Percentiles rank a stretch among this genome's conserved stretches.
phyloP scores from a whole-genome alignment of 2,329 filamentous ascomycete genomes.

The Dothideomycetes sp. region DNA sequence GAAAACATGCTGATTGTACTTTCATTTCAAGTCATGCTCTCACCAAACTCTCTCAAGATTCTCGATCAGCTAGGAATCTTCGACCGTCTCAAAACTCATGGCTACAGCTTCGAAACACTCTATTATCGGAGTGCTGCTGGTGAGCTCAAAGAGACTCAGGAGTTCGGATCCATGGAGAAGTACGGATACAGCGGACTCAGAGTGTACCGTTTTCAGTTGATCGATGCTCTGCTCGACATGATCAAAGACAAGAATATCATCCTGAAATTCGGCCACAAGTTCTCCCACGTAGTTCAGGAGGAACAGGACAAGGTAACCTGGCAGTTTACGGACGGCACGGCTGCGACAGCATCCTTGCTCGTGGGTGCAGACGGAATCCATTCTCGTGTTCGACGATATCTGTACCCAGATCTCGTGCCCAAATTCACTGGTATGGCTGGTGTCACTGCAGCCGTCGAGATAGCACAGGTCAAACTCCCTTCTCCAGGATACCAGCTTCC shows the following conservation, averaged over 20 bases:
- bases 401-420: conserved; percentile 18
- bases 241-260: conserved; percentile 33
- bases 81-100: conserved; percentile 34
- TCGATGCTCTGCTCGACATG: conserved; percentile 39
- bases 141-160: conserved; percentile 18
- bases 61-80: conserved; percentile 45
- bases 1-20: too few species aligned
- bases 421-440: conserved; percentile 20
- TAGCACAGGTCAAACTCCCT: conserved; percentile 18
- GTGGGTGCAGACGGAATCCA: conserved; percentile 21
- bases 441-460: conserved; percentile 18
- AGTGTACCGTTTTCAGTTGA: conserved; percentile 45
- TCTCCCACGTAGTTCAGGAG: conserved; percentile 30
- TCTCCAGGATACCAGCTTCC: conserved; percentile 22
- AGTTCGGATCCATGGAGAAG: conserved; percentile 25
- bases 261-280: conserved; percentile 42
- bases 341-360: conserved; percentile 16
- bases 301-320: conserved; percentile 25
- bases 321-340: conserved; percentile 16
- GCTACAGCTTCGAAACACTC: conserved; percentile 44
- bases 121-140: conserved; percentile 34
- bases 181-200: conserved; percentile 47
- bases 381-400: conserved; percentile 27
- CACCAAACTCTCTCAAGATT: conserved; percentile 49
- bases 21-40: conserved; percentile 54